A percentile compares a stretch with the other conserved stretches of the same genome.
phyloP scores from a whole-genome alignment of 352 stramenopile species.

The Phytopythium boreale region DNA sequence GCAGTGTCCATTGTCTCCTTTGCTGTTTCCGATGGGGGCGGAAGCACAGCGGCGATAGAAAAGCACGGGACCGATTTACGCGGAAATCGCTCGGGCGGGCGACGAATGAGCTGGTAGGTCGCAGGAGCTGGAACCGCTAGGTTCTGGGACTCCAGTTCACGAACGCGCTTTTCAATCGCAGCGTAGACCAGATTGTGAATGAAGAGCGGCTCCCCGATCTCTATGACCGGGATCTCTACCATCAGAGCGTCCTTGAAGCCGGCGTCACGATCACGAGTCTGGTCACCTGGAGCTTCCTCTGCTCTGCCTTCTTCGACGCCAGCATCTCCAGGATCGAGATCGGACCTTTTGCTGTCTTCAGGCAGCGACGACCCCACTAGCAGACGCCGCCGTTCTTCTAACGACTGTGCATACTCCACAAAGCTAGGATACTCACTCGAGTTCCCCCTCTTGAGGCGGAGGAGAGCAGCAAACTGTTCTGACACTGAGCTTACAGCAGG shows the following conservation, averaged over 20 bases:
- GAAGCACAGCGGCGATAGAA: conserved; percentile 13
- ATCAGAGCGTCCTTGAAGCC: conserved; percentile 11
- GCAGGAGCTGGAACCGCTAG: conserved; percentile 51
- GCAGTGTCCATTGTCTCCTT: conserved; percentile 1
- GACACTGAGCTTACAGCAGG: not conserved
- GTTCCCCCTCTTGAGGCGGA: not conserved
- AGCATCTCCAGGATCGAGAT: not conserved
- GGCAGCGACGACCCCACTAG: not conserved
- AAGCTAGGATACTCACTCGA: not conserved
- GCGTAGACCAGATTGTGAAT: conserved; percentile 52
- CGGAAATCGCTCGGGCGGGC: conserved; percentile 57
- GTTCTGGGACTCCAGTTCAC: conserved; percentile 59
- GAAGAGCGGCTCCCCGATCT: conserved; percentile 44
- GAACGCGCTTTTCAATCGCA: conserved; percentile 59
- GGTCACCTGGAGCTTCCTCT: not conserved
- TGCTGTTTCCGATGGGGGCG: no score
- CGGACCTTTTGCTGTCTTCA: not conserved
- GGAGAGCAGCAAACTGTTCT: not conserved
- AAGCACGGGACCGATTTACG: conserved; percentile 62
- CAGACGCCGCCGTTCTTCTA: conserved; percentile 10
- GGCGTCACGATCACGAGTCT: not conserved
- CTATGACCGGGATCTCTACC: conserved; percentile 50
- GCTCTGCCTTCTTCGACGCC: not conserved
- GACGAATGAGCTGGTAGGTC: conserved; percentile 80
- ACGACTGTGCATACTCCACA: conserved; percentile 21